These are phyloP conservation scores for Eimeria maxima DNA, from an alignment of 169 alveolate genomes.

Conservation along the genomic window DNA sequence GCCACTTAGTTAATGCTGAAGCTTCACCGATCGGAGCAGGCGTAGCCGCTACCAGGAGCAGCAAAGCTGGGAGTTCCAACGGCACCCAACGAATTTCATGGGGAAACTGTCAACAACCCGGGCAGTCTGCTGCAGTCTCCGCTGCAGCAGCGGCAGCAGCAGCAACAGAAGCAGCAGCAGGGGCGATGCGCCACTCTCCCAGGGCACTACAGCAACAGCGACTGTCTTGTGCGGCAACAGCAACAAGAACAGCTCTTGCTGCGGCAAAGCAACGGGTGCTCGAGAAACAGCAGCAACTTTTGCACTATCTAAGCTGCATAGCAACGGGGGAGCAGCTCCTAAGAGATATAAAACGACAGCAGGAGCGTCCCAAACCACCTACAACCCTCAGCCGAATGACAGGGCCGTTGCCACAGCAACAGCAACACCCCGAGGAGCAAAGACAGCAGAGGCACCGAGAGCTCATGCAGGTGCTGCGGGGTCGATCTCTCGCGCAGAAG, in stretches of 20 bases:
- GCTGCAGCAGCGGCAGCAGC: slow-evolving; percentile 70
- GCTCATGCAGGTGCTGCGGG: slow-evolving; percentile 34
- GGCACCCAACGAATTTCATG: not conserved
- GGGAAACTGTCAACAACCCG: not conserved
- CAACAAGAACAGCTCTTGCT: slow-evolving; percentile 15
- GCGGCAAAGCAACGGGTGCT: slow-evolving; percentile 45
- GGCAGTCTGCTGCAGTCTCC: not conserved
- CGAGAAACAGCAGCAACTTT: slow-evolving; percentile 53
- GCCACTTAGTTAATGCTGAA: not conserved
- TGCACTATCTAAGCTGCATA: slow-evolving; percentile 52
- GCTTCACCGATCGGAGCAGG: not conserved
- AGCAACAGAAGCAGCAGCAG: slow-evolving; percentile 48
- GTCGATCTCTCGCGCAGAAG: not conserved
- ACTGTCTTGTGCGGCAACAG: not conserved
- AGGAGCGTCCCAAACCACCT: slow-evolving; percentile 12
- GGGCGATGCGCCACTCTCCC: slow-evolving; percentile 48
- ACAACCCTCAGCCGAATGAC: slow-evolving; percentile 59
- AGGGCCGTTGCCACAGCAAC: not conserved
- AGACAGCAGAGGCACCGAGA: slow-evolving; percentile 35
- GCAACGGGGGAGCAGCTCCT: slow-evolving; percentile 42
- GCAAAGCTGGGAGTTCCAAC: slow-evolving; percentile 21
- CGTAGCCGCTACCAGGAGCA: not conserved
- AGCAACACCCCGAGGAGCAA: slow-evolving; percentile 17
- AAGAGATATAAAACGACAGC: not conserved
- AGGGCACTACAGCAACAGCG: slow-evolving; percentile 14